Conservation (phyloP, 306 rosid genomes). For the Gynostemma pentaphyllum region DNA sequence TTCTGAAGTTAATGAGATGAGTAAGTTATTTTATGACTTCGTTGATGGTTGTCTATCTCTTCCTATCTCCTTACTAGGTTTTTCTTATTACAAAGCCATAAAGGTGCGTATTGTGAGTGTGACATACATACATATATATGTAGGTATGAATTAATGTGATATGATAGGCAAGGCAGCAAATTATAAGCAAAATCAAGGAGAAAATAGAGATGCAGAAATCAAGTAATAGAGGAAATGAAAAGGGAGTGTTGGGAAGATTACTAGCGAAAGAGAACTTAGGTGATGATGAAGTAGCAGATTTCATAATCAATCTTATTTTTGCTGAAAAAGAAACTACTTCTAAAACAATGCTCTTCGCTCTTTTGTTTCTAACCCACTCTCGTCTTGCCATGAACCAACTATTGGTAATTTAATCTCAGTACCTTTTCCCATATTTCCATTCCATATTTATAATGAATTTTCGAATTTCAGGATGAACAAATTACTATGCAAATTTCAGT, state of each 20-base stretch:
- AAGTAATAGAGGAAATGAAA: slow-evolving; percentile 19
- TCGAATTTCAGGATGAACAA: slow-evolving; percentile 58
- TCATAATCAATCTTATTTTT: slow-evolving; percentile 86
- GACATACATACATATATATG: too few species aligned
- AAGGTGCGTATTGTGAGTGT: too few species aligned
- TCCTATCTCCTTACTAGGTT: slow-evolving; percentile 58
- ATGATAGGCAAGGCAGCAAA: slow-evolving; percentile 73
- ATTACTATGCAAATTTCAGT: too few species aligned
- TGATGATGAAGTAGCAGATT: slow-evolving; percentile 67
- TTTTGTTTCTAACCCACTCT: slow-evolving; percentile 69
- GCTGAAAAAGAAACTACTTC: slow-evolving; percentile 95
- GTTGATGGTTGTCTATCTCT: slow-evolving; percentile 85
- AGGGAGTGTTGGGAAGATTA: slow-evolving; percentile 62
- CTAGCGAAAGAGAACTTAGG: slow-evolving; percentile 65
- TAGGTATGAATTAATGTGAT: background rate
- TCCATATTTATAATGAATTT: too few species aligned
- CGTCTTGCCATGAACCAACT: slow-evolving; percentile 63
- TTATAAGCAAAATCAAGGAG: slow-evolving; percentile 56
- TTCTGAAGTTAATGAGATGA: slow-evolving; percentile 62
- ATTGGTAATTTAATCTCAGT: too few species aligned
- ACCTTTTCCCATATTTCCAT: too few species aligned
- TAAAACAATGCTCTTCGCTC: slow-evolving; percentile 90
- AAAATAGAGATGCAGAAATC: slow-evolving; percentile 41
- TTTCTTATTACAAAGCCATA: slow-evolving; percentile 71
- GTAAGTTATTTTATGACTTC: slow-evolving; percentile 69